These are phyloP conservation scores for Candida pseudoglaebosa DNA, from an alignment of 805 yeast species.

Conservation along the genomic window DNA sequence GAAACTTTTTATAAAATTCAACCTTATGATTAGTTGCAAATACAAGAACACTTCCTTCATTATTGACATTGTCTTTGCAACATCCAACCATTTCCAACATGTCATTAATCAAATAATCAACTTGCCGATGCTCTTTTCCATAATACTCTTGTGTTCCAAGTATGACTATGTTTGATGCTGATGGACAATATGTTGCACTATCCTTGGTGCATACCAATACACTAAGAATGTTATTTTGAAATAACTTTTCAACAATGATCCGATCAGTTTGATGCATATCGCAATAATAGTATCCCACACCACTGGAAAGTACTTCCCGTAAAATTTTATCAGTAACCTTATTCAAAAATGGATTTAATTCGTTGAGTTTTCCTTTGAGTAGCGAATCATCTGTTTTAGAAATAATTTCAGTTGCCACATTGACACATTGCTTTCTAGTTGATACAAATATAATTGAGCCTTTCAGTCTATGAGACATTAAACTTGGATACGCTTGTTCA, in stretches of 20 bases:
- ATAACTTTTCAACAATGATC: constrained; percentile 50
- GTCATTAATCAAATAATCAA: constrained; percentile 65
- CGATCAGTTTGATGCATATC: constrained; percentile 56
- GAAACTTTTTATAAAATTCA: constrained; percentile 65
- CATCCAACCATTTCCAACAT: constrained; percentile 61
- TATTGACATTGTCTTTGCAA: constrained; percentile 30
- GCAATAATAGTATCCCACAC: constrained; percentile 61
- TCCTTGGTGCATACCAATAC: constrained; percentile 63
- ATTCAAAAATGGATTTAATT: constrained; percentile 38
- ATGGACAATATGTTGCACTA: constrained; percentile 46
- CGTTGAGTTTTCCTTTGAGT: constrained; percentile 34
- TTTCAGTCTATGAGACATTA: constrained; percentile 15
- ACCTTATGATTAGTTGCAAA: constrained; percentile 52
- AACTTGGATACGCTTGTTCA: constrained; percentile 44
- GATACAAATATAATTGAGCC: constrained; percentile 55
- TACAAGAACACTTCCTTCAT: constrained; percentile 41
- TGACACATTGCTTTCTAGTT: constrained; percentile 49
- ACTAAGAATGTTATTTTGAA: constrained; percentile 45
- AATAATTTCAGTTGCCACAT: constrained; percentile 37
- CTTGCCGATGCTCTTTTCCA: constrained; percentile 65
- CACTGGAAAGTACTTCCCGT: constrained; percentile 42
- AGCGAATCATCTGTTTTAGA: constrained; percentile 25
- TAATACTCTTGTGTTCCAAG: constrained; percentile 71
- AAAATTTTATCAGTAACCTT: constrained; percentile 47
- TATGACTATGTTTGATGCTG: constrained; percentile 54